Evolutionary conservation across 768 basidiomycete species (phyloP).

Genomic region (Kwoniella bestiolae): DNA sequence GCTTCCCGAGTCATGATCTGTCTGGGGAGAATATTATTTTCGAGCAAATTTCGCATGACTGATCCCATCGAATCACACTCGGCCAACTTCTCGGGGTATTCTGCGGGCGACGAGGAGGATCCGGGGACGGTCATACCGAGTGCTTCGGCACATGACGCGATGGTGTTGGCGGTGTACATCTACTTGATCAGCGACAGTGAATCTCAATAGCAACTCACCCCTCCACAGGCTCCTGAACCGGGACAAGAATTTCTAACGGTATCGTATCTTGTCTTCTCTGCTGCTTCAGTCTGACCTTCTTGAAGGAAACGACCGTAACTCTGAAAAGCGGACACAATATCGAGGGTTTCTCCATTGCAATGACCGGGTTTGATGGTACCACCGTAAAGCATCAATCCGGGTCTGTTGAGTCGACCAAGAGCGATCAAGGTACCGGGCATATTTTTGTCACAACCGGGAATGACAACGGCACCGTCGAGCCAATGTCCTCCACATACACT

Average conservation of each 20-base stretch:
- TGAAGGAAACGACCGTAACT: constrained; percentile 93
- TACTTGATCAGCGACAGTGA: constrained; percentile 50
- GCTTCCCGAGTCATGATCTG: constrained; percentile 97
- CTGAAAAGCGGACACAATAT: constrained; percentile 97
- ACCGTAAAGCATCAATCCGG: constrained; percentile 96
- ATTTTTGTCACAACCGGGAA: constrained; percentile 99
- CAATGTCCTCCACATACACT: constrained; percentile 95
- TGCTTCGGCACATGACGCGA: constrained; percentile 94
- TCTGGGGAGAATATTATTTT: constrained; percentile 86
- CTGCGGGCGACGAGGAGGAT: constrained; percentile 95
- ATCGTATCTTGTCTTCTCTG: constrained; percentile 80
- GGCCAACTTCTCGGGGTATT: constrained; percentile 80
- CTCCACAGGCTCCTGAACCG: constrained; percentile 97
- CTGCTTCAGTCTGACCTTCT: constrained; percentile 79
- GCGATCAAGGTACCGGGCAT: constrained; percentile 99
- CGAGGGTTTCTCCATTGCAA: constrained; percentile 87
- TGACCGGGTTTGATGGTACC: constrained; percentile 92
- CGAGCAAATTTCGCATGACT: constrained; percentile 83
- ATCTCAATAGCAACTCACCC: constrained; percentile 65
- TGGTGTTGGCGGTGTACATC: constrained; percentile 99
- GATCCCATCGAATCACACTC: constrained; percentile 82
- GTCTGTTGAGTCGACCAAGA: constrained; percentile 91
- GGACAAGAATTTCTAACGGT: constrained; percentile 93
- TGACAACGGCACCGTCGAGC: constrained; percentile 95
- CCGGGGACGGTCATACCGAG: constrained; percentile 96